Percentiles rank a stretch among this genome's conserved stretches.
Evolutionary conservation across 1,284 basidiomycete genomes (phyloP).

Genomic region (Inonotus hispidus): DNA sequence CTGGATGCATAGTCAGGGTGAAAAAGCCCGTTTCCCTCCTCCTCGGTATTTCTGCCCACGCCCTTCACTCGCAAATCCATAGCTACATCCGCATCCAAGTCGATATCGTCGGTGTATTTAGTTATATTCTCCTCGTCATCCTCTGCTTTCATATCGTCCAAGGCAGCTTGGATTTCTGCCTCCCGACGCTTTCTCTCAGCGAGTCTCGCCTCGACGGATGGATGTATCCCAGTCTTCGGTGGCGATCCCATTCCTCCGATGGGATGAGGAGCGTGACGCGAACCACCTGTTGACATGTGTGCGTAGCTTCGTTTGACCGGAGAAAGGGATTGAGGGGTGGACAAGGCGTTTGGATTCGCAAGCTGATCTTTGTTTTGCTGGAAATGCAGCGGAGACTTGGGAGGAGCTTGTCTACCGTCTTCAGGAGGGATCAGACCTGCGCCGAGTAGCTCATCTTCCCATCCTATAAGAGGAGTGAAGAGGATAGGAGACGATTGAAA

Average conservation of each 20-base stretch:
- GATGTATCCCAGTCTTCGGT: not conserved
- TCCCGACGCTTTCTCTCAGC: not conserved
- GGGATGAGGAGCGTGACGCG: not conserved
- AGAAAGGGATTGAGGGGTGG: not conserved
- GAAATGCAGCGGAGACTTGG: not conserved
- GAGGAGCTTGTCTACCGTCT: not conserved
- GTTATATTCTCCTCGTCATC: not conserved
- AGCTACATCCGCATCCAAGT: not conserved
- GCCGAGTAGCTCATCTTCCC: slow-evolving; percentile 12
- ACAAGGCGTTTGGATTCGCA: not conserved
- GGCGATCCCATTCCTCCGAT: not conserved
- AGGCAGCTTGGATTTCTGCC: slow-evolving; percentile 10
- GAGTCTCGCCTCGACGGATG: not conserved
- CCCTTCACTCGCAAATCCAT: not conserved
- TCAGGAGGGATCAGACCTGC: slow-evolving; percentile 1
- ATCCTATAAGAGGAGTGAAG: not conserved
- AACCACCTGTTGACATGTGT: not conserved
- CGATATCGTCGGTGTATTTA: not conserved
- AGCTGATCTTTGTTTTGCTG: not conserved
- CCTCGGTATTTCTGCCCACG: too few relatives aligned
- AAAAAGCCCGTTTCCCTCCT: not conserved
- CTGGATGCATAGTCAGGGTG: not conserved
- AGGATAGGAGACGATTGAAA: not conserved
- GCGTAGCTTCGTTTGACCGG: slow-evolving; percentile 4
- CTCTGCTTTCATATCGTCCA: not conserved